Percentiles rank a stretch among this genome's conserved stretches.
Conservation (phyloP, 148 eudicot genomes). For the Amaranthus hypochondriacus region DNA sequence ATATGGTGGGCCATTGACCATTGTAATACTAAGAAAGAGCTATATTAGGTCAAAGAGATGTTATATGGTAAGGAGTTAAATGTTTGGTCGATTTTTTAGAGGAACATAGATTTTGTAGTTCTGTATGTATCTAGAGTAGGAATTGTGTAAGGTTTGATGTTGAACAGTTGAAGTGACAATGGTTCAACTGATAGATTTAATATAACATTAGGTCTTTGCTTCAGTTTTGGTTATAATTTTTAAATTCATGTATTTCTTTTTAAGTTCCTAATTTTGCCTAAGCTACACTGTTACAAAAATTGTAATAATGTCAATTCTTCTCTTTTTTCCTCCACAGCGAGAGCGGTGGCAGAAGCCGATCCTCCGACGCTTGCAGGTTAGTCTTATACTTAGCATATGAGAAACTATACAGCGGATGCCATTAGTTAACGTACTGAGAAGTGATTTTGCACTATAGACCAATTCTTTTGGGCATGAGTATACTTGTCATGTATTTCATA, state of each 20-base stretch:
- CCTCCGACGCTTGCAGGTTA: constrained; percentile 92
- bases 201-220: background rate
- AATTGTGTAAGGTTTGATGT: too few species aligned
- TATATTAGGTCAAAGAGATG: too few species aligned
- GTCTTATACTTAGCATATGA: constrained; percentile 17
- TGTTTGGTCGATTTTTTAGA: too few species aligned
- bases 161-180: too few species aligned
- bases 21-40: too few species aligned
- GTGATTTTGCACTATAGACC: background rate
- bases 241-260: background rate
- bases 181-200: too few species aligned
- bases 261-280: background rate
- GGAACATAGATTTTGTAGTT: too few species aligned
- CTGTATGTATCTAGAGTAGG: too few species aligned
- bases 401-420: background rate
- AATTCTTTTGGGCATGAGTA: background rate
- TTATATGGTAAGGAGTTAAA: too few species aligned
- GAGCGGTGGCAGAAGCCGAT: constrained; percentile 86
- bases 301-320: constrained; percentile 9
- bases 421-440: background rate
- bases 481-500: background rate
- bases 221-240: background rate
- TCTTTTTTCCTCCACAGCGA: constrained; percentile 44
- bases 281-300: background rate
- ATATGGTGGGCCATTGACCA: too few species aligned